A percentile compares a stretch with the other conserved stretches of the same genome.
Conservation (phyloP, 164 flowering plant species). For the Platanus orientalis region DNA sequence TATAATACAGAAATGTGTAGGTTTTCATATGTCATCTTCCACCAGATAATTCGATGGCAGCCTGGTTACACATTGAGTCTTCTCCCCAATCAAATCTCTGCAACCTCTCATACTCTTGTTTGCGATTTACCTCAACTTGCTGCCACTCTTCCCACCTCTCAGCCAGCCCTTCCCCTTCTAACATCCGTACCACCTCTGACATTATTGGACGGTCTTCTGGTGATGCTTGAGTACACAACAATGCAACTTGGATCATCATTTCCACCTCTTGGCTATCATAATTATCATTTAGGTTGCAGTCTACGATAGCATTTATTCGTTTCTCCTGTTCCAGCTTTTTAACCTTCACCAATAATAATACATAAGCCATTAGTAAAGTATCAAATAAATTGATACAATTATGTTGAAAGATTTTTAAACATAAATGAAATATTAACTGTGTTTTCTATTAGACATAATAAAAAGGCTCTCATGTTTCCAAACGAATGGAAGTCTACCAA, state of each 20-base stretch:
- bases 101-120: slow-evolving; percentile 54
- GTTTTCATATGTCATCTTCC: too few relatives aligned
- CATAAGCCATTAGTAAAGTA: not conserved
- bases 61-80: slow-evolving; percentile 54
- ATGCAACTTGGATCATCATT: slow-evolving; percentile 68
- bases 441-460: too few relatives aligned
- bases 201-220: slow-evolving; percentile 73
- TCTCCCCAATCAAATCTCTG: slow-evolving; percentile 73
- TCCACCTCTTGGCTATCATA: slow-evolving; percentile 53
- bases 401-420: not conserved
- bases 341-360: slow-evolving; percentile 33
- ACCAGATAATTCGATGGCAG: slow-evolving; percentile 72
- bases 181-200: slow-evolving; percentile 86
- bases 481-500: too few relatives aligned
- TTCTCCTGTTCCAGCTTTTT: slow-evolving; percentile 71
- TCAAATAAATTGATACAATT: too few relatives aligned
- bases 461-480: too few relatives aligned
- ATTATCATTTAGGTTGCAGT: slow-evolving; percentile 36
- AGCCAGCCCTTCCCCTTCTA: too few relatives aligned
- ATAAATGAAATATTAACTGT: too few relatives aligned
- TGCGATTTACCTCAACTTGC: slow-evolving; percentile 50
- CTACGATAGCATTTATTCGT: slow-evolving; percentile 56
- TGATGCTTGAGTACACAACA: slow-evolving; percentile 61
- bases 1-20: too few relatives aligned
- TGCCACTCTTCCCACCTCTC: too few relatives aligned